Evolutionary conservation across 2,329 filamentous ascomycete species (phyloP), one percentile per base, ranked within the genome.

Genomic region (Pseudocercospora macadamiae): DNA sequence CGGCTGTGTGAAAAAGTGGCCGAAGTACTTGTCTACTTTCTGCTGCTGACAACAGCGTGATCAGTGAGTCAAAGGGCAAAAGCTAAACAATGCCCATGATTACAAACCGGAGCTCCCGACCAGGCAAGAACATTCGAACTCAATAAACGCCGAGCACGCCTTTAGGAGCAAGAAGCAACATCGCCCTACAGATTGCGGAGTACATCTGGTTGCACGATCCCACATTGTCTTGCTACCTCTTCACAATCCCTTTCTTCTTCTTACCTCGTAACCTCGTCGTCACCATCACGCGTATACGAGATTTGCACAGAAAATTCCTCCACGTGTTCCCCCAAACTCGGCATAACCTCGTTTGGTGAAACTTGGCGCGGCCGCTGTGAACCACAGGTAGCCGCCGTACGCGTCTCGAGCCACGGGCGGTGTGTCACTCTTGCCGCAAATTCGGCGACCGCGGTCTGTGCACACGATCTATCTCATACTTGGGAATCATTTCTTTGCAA

Each of bases 401-500:
- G 21, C 39, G 21, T 21, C 10, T 18, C 36, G 36, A 7, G 19
- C 19, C n/a, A 16, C 36, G 36, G 39, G 39, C 42, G 21, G 18
- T 45, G 42, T 45, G 23, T 21, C 42, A 25, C 21, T 47, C n/a
- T 14, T 28, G 42, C 42, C 42, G 42, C 16, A 42, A 21, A 42
- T 19, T 42, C 37, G 37, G 37, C 21, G 14, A 26, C 42, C 9
- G 19, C 23, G 23, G 42, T 47, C 42, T 26, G 23, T 47, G 23
- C 42, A 23, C 14, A 16, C 42, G 3, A 18, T 7, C 28, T 26
- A 9, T n/a, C 21, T n/a, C 39, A 44, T 4, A 44, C 39, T 19
- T 26, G 42, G n/a, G 42, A 45, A 45, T 45, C 23, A 47, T 28
- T 57, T 58, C 53, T 54, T 51, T 37, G 45, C 36, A 49, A 51